These are phyloP conservation scores for Fraxinus sp. DNA, from an alignment of 305 asterid species.

Conservation along the genomic window DNA sequence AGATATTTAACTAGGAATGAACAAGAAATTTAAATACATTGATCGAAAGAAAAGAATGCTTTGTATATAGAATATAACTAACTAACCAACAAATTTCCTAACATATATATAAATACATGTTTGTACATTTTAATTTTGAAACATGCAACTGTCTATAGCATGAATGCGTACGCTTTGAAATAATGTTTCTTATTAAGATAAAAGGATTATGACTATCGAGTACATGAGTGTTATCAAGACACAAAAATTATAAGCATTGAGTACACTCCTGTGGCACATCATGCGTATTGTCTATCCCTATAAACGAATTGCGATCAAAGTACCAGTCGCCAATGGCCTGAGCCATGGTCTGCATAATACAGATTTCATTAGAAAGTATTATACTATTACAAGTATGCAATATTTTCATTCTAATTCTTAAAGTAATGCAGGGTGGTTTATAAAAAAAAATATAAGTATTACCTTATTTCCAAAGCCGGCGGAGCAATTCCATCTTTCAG, in stretches of 20 bases:
- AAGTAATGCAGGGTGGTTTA: background rate
- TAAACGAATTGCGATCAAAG: slow-evolving; percentile 24
- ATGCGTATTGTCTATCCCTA: slow-evolving; percentile 18
- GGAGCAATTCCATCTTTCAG: background rate
- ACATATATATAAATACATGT: background rate
- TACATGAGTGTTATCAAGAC: background rate
- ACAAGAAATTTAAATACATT: too few relatives aligned
- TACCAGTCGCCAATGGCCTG: slow-evolving; percentile 33
- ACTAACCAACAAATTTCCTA: background rate
- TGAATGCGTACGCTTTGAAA: background rate
- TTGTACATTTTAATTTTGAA: background rate
- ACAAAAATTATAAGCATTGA: background rate
- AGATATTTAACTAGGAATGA: background rate
- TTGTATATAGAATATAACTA: background rate
- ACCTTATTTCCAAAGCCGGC: slow-evolving; percentile 15
- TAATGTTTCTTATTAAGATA: background rate
- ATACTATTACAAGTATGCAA: background rate
- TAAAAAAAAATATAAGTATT: background rate
- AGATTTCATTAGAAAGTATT: background rate
- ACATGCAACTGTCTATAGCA: background rate
- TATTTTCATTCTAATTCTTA: background rate
- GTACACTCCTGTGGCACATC: slow-evolving; percentile 17
- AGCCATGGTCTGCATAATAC: slow-evolving; percentile 28
- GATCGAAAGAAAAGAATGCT: background rate
- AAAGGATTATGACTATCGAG: background rate